Conservation (phyloP, 176 grass and related monocot species). For the Phoenix dactylifera region DNA sequence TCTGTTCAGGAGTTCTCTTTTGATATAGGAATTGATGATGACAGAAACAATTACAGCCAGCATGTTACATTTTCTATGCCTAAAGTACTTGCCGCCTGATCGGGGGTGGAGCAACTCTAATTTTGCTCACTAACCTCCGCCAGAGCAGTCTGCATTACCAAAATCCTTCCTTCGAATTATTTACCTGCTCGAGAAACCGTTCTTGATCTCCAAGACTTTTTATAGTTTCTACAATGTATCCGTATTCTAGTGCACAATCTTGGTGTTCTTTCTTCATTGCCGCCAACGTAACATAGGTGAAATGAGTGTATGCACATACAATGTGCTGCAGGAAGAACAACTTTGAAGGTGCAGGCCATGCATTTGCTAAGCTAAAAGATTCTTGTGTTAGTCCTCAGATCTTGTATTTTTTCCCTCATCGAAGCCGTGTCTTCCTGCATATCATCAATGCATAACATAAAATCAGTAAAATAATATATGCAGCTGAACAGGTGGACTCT, state of each 20-base stretch:
- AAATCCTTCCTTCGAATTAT: slow-evolving; percentile 80
- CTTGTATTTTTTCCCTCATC: slow-evolving; percentile 74
- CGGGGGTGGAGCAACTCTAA: too few relatives aligned
- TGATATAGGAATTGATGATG: too few relatives aligned
- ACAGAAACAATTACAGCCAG: too few relatives aligned
- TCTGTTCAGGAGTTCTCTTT: too few relatives aligned
- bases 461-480: too few relatives aligned
- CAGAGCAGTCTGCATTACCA: slow-evolving; percentile 90
- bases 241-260: slow-evolving; percentile 27
- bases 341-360: slow-evolving; percentile 79
- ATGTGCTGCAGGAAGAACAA: slow-evolving; percentile 85
- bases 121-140: slow-evolving; percentile 93
- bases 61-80: too few relatives aligned
- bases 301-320: slow-evolving; percentile 69
- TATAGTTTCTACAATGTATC: slow-evolving; percentile 67
- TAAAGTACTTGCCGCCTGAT: too few relatives aligned
- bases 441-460: background rate
- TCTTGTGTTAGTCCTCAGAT: slow-evolving; percentile 79
- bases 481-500: too few relatives aligned
- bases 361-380: slow-evolving; percentile 97
- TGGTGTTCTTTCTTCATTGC: slow-evolving; percentile 65
- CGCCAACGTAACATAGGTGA: slow-evolving; percentile 58
- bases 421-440: slow-evolving; percentile 62
- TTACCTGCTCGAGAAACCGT: slow-evolving; percentile 67
- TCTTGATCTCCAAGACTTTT: slow-evolving; percentile 72